These are phyloP conservation scores for Senna siamea DNA, from an alignment of 306 rosid species.

Conservation along the genomic window DNA sequence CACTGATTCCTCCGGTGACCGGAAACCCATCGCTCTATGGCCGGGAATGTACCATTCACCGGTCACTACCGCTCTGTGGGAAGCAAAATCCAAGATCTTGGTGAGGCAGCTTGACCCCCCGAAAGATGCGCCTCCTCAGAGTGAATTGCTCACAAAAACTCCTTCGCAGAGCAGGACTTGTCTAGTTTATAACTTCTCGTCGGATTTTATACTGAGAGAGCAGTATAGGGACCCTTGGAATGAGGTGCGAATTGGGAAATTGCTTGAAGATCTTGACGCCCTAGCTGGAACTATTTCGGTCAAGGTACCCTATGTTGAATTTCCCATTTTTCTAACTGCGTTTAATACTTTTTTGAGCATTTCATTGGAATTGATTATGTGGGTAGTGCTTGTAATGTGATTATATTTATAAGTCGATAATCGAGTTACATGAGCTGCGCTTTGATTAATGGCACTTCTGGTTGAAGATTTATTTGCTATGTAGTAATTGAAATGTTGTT, in stretches of 20 bases:
- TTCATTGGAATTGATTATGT: not conserved
- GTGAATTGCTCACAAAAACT: slow-evolving; percentile 70
- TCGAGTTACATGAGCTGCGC: slow-evolving; percentile 17
- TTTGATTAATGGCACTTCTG: slow-evolving; percentile 2
- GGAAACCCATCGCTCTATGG: slow-evolving; percentile 82
- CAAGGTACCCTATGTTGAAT: slow-evolving; percentile 50
- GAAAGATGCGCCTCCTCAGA: slow-evolving; percentile 80
- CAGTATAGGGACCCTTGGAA: slow-evolving; percentile 95
- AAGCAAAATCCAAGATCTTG: slow-evolving; percentile 65
- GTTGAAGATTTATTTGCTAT: slow-evolving; percentile 24
- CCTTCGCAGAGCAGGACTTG: slow-evolving; percentile 84
- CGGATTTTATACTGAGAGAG: slow-evolving; percentile 77
- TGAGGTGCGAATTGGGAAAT: slow-evolving; percentile 81
- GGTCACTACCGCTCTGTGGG: slow-evolving; percentile 90
- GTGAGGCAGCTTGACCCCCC: slow-evolving; percentile 80
- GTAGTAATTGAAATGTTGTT: slow-evolving; percentile 30
- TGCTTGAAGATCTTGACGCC: slow-evolving; percentile 94
- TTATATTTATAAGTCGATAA: slow-evolving; percentile 9
- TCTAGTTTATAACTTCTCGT: slow-evolving; percentile 68
- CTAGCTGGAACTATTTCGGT: slow-evolving; percentile 88
- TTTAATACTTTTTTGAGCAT: not conserved
- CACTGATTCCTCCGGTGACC: slow-evolving; percentile 23
- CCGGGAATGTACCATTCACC: slow-evolving; percentile 98
- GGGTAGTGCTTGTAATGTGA: not conserved
- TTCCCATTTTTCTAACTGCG: not conserved